Percentiles rank a stretch among this genome's conserved stretches.
phyloP scores from a whole-genome alignment of 2,329 filamentous ascomycete genomes.

The Monilinia polystroma region DNA sequence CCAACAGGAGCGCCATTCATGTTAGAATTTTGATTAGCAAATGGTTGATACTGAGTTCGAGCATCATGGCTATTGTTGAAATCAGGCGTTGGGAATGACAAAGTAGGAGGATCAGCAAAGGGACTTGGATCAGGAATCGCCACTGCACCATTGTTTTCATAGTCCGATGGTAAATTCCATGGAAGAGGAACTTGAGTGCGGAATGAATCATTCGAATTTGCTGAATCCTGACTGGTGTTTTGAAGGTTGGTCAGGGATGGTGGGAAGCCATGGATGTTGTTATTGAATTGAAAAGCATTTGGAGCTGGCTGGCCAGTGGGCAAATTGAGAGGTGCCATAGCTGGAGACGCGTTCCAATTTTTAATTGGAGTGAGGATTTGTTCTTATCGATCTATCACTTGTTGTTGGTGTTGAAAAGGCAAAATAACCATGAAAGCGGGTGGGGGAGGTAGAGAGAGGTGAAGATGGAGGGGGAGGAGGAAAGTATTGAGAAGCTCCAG shows the following conservation, averaged over 20 bases:
- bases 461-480: background rate
- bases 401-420: background rate
- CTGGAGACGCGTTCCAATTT: background rate
- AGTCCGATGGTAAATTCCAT: conserved; percentile 28
- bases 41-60: conserved; percentile 15
- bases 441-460: background rate
- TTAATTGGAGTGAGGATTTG: background rate
- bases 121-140: conserved; percentile 16
- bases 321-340: conserved; percentile 12
- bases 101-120: conserved; percentile 8
- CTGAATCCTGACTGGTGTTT: conserved; percentile 12
- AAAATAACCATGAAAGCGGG: background rate
- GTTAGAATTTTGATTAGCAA: background rate
- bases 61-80: conserved; percentile 1
- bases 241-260: conserved; percentile 1
- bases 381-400: conserved; percentile 2
- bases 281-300: conserved; percentile 12
- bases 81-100: conserved; percentile 23
- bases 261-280: conserved; percentile 11
- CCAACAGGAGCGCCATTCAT: background rate
- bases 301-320: conserved; percentile 17
- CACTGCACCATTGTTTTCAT: conserved; percentile 9
- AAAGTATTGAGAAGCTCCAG: background rate
- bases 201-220: conserved; percentile 29
- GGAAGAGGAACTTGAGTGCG: conserved; percentile 33